Evolutionary conservation across 345 rosid species (phyloP).

Genomic region (Balakata baccata): DNA sequence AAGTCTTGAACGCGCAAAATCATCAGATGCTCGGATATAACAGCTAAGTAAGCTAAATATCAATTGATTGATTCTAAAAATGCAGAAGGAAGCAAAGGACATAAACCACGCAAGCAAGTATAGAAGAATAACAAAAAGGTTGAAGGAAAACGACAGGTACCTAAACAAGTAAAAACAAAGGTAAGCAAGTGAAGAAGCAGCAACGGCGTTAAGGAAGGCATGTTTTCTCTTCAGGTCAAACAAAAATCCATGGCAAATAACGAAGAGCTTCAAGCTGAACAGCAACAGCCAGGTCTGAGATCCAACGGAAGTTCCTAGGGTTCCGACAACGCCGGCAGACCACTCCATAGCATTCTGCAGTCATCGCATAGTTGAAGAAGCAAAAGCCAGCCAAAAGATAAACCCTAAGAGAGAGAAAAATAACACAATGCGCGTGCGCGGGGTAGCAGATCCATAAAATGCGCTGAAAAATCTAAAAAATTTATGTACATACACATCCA

Average conservation of each 20-base stretch:
- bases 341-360: constrained; percentile 34
- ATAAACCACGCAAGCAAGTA: not conserved
- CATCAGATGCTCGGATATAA: not conserved
- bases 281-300: constrained; percentile 18
- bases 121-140: not conserved
- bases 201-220: constrained; percentile 40
- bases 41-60: constrained; percentile 2
- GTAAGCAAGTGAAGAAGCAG: constrained; percentile 33
- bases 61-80: not conserved
- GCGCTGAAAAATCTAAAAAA: constrained; percentile 43
- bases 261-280: constrained; percentile 13
- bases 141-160: constrained; percentile 25
- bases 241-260: constrained; percentile 40
- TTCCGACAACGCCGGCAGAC: constrained; percentile 20
- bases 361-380: constrained; percentile 7
- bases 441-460: constrained; percentile 60
- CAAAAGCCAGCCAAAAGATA: not conserved
- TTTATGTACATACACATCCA: not conserved
- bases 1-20: not conserved
- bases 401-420: constrained; percentile 53
- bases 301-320: constrained; percentile 19
- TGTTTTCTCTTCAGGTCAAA: constrained; percentile 37
- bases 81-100: not conserved
- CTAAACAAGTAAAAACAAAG: constrained; percentile 47
- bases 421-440: constrained; percentile 25